Evolutionary conservation across 2,329 filamentous ascomycete genomes (phyloP).

Genomic region (Pyrenophora seminiperda): DNA sequence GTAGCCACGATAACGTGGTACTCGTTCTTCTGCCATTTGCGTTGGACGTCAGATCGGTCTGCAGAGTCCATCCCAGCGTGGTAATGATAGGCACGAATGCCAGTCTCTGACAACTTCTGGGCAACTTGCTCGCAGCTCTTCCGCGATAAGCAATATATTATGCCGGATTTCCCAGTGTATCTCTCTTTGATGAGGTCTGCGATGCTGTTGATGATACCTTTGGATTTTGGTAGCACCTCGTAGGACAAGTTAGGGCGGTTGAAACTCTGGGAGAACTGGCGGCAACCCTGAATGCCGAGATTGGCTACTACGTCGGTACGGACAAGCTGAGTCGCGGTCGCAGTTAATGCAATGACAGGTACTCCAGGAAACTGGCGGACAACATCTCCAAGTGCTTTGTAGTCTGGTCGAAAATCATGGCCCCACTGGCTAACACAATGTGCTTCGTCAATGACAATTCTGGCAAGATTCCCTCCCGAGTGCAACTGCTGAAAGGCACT

Average conservation of each 20-base stretch:
- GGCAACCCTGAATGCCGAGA: slow-evolving; percentile 77
- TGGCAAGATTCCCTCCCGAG: slow-evolving; percentile 72
- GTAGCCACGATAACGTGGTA: slow-evolving; percentile 94
- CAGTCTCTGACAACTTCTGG: slow-evolving; percentile 64
- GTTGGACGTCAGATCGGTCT: slow-evolving; percentile 74
- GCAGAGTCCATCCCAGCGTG: slow-evolving; percentile 76
- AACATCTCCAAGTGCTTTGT: slow-evolving; percentile 81
- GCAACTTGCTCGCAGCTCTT: slow-evolving; percentile 84
- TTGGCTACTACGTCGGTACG: slow-evolving; percentile 91
- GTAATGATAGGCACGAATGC: slow-evolving; percentile 80
- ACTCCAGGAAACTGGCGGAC: slow-evolving; percentile 75
- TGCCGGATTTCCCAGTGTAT: slow-evolving; percentile 77
- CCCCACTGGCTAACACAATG: slow-evolving; percentile 99
- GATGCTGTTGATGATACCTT: slow-evolving; percentile 61
- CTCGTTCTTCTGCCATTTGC: slow-evolving; percentile 77
- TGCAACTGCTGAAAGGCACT: slow-evolving; percentile 71
- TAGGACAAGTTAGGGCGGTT: slow-evolving; percentile 95
- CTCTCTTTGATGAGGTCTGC: slow-evolving; percentile 70
- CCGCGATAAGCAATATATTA: slow-evolving; percentile 89
- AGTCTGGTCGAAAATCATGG: slow-evolving; percentile 95
- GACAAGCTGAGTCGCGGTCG: slow-evolving; percentile 92
- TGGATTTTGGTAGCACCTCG: slow-evolving; percentile 75
- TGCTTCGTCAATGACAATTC: slow-evolving; percentile 97
- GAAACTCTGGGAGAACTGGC: slow-evolving; percentile 89
- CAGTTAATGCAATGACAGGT: slow-evolving; percentile 92